Percentiles rank a stretch among this genome's conserved stretches.
These are phyloP conservation scores for Mariannaea sp. DNA, from an alignment of 2,329 filamentous ascomycete species.

Conservation along the genomic window DNA sequence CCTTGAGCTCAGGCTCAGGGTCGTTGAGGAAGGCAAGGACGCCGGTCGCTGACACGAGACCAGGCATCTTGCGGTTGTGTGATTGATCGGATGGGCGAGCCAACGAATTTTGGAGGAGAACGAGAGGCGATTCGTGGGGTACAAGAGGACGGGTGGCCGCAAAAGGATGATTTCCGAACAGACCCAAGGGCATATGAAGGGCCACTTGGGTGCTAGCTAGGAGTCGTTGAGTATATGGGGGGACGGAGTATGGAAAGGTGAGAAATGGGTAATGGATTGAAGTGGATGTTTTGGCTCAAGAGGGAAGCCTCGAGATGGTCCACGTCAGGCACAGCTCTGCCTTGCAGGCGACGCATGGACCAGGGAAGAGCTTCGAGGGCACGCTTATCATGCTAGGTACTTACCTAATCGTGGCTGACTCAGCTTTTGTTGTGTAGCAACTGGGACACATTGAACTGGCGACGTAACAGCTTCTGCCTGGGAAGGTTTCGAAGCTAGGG, in stretches of 20 bases:
- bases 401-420: slow-evolving; percentile 31
- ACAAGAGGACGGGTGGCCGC: slow-evolving; percentile 22
- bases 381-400: slow-evolving; percentile 29
- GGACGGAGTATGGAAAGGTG: slow-evolving; percentile 19
- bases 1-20: slow-evolving; percentile 90
- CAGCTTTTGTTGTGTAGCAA: slow-evolving; percentile 9
- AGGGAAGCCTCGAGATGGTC: slow-evolving; percentile 42
- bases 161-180: slow-evolving; percentile 26
- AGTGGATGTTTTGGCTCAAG: slow-evolving; percentile 38
- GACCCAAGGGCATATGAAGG: slow-evolving; percentile 31
- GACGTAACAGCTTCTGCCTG: too few relatives aligned
- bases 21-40: slow-evolving; percentile 95
- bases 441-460: too few relatives aligned
- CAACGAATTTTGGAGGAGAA: slow-evolving; percentile 23
- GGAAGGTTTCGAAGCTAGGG: too few relatives aligned
- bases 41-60: slow-evolving; percentile 90
- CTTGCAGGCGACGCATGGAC: slow-evolving; percentile 40
- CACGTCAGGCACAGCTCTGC: slow-evolving; percentile 55
- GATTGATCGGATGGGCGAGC: slow-evolving; percentile 28
- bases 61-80: slow-evolving; percentile 69
- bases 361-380: slow-evolving; percentile 27
- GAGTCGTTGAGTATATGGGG: slow-evolving; percentile 17
- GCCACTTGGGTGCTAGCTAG: slow-evolving; percentile 7
- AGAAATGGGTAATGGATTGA: slow-evolving; percentile 26
- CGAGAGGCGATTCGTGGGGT: slow-evolving; percentile 27